Evolutionary conservation across 1,139 yeast genomes (phyloP), one percentile per base, ranked within the genome.

Genomic region (Geotrichum histeridarum): DNA sequence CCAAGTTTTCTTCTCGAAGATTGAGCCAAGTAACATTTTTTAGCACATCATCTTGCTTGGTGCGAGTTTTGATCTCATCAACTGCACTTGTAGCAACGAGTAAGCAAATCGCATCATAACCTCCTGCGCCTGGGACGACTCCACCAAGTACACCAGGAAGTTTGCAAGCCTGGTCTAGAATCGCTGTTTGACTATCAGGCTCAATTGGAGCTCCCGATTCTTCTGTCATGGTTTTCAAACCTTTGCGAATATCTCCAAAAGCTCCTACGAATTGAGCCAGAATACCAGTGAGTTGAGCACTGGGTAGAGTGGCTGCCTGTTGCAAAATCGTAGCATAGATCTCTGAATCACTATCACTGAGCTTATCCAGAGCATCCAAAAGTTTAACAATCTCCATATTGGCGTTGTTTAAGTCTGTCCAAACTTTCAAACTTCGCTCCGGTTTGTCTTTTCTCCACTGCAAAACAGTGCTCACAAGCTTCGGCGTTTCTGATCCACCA

Each of bases 91-190:
- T 82, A 2, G 79, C 72, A 3, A 85, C 84, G 36, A 93, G 70
- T 33, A 91, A 66, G 57, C 95, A 80, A 41, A 93, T 80, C 0
- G 99, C 99, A 73, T 93, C 99, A 67, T 82, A 86, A 0, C 99
- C 99, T 22, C 99, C 99, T 0, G 99, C 99, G 1, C 99, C 99
- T 0, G 99, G 99, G 3, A 93, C 96, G 35, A 93, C 94, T 9
- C 96, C 97, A 0, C 96, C 95, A 22, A 91, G 64, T 42, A 90
- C 94, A 11, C 99, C 99, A 0, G 75, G 74, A 17, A 86, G 60
- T 27, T 63, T 56, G 18, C 68, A 62, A 60, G 94, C 85, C 15
- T 72, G 69, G 64, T 93, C 83, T n/a, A 94, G 71, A 8, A 93
- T 73, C 4, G 61, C 56, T 0, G 96, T 87, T 70, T 94, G 99